A percentile compares a stretch with the other conserved stretches of the same genome.
Evolutionary conservation across 352 stramenopile genomes (phyloP).

Genomic region (Phytophthora colocasiae): DNA sequence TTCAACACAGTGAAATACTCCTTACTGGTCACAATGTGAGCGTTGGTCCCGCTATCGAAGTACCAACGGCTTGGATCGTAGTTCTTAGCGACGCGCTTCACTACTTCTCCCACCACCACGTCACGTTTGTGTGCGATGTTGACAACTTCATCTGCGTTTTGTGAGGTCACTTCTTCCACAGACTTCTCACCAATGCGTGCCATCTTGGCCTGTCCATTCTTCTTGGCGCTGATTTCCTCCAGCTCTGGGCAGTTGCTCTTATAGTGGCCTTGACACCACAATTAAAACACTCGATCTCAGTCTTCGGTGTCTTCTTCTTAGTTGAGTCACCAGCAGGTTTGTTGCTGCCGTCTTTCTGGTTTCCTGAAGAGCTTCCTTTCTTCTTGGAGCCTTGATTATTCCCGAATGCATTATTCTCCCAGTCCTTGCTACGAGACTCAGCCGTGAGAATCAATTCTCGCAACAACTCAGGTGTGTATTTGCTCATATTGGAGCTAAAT

Average conservation of each 20-base stretch:
- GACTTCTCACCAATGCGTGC: neutral
- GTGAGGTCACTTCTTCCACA: no score
- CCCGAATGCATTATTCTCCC: neutral
- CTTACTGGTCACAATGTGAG: conserved; percentile 18
- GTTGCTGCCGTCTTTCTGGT: no score
- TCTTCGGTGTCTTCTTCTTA: neutral
- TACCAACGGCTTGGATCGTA: conserved; percentile 16
- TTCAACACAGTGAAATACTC: conserved; percentile 22
- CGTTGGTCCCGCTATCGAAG: conserved; percentile 24
- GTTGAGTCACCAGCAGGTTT: neutral
- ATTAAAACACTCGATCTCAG: neutral
- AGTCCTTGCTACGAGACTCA: neutral
- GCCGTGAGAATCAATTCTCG: conserved; percentile 1
- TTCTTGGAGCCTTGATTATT: conserved; percentile 4
- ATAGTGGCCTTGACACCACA: neutral
- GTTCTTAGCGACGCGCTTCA: neutral
- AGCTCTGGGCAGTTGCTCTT: neutral
- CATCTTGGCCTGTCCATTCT: conserved; percentile 5
- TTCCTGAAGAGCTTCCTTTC: neutral
- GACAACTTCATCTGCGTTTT: no score
- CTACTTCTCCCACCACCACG: conserved; percentile 2
- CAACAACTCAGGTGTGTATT: conserved; percentile 1
- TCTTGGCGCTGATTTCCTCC: conserved; percentile 1
- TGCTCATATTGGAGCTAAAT: conserved; percentile 13
- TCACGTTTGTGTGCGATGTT: neutral